Evolutionary conservation across 2,329 filamentous ascomycete genomes (phyloP).

Genomic region (Colletotrichum tofieldiae): DNA sequence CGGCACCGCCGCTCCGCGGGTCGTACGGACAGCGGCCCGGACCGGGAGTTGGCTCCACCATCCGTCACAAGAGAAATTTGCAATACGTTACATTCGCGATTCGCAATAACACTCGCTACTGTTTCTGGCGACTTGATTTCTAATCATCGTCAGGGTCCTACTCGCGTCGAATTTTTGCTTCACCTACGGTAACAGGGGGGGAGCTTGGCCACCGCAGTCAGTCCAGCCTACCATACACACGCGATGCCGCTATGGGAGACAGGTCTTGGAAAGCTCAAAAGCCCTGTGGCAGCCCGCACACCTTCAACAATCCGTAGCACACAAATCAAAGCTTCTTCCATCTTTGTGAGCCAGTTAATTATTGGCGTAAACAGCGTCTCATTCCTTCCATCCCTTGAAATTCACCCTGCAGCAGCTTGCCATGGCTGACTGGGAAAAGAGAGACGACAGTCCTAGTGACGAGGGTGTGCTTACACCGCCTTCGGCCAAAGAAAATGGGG

Average conservation of each 20-base stretch:
- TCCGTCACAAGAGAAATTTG: conserved; percentile 1
- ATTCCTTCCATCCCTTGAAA: background rate
- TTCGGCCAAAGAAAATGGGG: background rate
- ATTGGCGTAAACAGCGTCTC: background rate
- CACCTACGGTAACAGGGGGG: background rate
- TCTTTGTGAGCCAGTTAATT: too few relatives aligned
- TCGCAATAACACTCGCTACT: background rate
- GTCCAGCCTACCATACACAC: background rate
- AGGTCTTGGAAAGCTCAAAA: too few relatives aligned
- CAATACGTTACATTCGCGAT: conserved; percentile 1
- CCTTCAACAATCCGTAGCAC: too few relatives aligned
- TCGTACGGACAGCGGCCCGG: conserved; percentile 3
- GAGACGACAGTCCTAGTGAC: background rate
- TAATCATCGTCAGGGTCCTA: background rate
- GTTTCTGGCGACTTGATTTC: conserved; percentile 1
- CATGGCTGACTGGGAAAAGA: conserved; percentile 5
- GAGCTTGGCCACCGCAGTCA: background rate
- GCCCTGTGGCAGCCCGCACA: too few relatives aligned
- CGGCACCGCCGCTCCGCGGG: background rate
- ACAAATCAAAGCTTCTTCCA: background rate
- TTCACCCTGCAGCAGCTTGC: background rate
- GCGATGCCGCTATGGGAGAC: background rate
- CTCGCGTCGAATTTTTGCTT: background rate
- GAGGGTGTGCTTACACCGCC: background rate
- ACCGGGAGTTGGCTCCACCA: conserved; percentile 4